phyloP scores from a whole-genome alignment of 208 protist genomes.

The Lotmaria passim region DNA sequence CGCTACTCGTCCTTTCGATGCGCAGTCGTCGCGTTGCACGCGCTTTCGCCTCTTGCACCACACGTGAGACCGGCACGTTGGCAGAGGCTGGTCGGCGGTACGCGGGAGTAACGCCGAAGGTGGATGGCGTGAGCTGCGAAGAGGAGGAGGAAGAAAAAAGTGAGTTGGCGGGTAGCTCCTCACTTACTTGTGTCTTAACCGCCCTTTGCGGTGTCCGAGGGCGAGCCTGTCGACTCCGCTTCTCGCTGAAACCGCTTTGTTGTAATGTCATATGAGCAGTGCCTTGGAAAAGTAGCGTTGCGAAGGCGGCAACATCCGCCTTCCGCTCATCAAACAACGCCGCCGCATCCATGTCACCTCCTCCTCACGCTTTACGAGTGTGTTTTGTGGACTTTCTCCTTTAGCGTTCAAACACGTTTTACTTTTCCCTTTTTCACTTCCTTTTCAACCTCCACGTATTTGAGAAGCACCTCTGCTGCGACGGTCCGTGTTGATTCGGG shows the following conservation, averaged over 20 bases:
- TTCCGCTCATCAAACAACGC: slow-evolving; percentile 40
- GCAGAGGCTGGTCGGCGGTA: slow-evolving; percentile 76
- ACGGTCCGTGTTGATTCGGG: no score
- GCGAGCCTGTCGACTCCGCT: no score
- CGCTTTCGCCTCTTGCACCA: slow-evolving; percentile 41
- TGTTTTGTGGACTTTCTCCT: no score
- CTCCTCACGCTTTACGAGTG: no score
- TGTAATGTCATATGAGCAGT: no score
- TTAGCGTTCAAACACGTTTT: no score
- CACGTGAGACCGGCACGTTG: slow-evolving; percentile 63
- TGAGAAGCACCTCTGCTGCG: no score
- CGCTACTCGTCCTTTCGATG: background rate
- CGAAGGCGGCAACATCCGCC: slow-evolving; percentile 50
- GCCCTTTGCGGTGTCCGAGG: no score
- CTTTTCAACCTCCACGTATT: slow-evolving; percentile 1
- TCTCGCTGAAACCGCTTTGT: no score
- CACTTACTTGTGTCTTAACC: background rate
- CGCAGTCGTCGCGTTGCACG: slow-evolving; percentile 3
- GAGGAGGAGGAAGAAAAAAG: background rate
- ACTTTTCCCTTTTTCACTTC: slow-evolving; percentile 6
- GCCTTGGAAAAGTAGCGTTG: slow-evolving; percentile 28
- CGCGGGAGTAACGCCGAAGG: background rate
- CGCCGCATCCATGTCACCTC: slow-evolving; percentile 60
- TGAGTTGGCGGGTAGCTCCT: background rate
- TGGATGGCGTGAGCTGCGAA: background rate